Percentiles rank a stretch among this genome's conserved stretches.
Evolutionary conservation across 805 yeast species (phyloP).

Genomic region (Pichia ethanolica): DNA sequence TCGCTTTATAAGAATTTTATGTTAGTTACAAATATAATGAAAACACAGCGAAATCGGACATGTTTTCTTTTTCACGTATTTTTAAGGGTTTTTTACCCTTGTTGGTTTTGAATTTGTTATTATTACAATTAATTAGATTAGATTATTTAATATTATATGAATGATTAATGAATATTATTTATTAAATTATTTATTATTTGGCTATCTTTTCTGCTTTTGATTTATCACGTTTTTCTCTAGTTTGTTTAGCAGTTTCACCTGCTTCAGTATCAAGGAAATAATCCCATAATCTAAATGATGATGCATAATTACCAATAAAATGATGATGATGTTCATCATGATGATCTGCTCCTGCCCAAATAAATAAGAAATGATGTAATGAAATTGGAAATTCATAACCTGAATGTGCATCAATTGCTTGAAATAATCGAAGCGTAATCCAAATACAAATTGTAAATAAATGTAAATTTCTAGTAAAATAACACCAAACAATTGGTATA

Average conservation of each 20-base stretch:
- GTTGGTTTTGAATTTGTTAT: too few relatives aligned
- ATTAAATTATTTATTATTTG: background rate
- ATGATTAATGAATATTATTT: background rate
- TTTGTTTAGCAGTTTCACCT: conserved; percentile 70
- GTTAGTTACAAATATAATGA: too few relatives aligned
- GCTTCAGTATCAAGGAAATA: conserved; percentile 81
- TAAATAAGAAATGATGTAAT: conserved; percentile 81
- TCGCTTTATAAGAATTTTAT: too few relatives aligned
- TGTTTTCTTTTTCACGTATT: too few relatives aligned
- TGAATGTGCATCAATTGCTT: conserved; percentile 96
- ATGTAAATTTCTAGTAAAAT: conserved; percentile 69
- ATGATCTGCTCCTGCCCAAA: conserved; percentile 99
- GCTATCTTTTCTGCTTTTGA: conserved; percentile 38
- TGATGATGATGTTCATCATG: conserved; percentile 96
- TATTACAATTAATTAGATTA: too few relatives aligned
- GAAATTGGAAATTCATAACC: conserved; percentile 99
- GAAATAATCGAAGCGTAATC: conserved; percentile 84
- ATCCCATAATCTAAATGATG: conserved; percentile 97
- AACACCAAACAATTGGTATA: conserved; percentile 80
- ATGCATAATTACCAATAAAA: conserved; percentile 92
- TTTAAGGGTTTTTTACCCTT: too few relatives aligned
- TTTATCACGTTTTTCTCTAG: conserved; percentile 61
- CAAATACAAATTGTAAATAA: conserved; percentile 83
- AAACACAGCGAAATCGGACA: too few relatives aligned
- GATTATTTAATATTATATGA: background rate